Evolutionary conservation across 495 filamentous ascomycete genomes (phyloP).

Genomic region (Chlorociboria aeruginascens): DNA sequence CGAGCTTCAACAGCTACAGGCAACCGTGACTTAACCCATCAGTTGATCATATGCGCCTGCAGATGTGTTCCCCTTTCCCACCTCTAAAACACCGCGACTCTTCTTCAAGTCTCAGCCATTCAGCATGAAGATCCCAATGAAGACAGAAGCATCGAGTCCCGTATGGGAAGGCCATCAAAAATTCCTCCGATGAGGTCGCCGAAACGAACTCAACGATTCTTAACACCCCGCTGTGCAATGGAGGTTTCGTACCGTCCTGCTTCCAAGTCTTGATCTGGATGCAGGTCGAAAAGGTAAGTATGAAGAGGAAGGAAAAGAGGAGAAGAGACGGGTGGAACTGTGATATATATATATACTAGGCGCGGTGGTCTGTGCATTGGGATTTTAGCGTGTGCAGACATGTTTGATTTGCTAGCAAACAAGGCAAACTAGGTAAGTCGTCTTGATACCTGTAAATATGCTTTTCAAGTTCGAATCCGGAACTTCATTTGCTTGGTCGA

Average conservation of each 20-base stretch:
- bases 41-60: too few relatives aligned
- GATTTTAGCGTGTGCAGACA: too few relatives aligned
- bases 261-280: slow-evolving; percentile 13
- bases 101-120: slow-evolving; percentile 35
- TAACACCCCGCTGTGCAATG: slow-evolving; percentile 66
- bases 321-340: not conserved
- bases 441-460: not conserved
- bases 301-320: slow-evolving; percentile 7
- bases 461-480: too few relatives aligned
- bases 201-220: slow-evolving; percentile 54
- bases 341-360: slow-evolving; percentile 5
- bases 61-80: too few relatives aligned
- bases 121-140: slow-evolving; percentile 38
- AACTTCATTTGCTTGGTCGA: not conserved
- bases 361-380: not conserved
- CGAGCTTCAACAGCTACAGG: not conserved
- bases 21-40: not conserved
- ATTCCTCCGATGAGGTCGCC: slow-evolving; percentile 58
- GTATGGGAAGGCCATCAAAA: slow-evolving; percentile 42
- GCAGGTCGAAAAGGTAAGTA: slow-evolving; percentile 16
- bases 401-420: not conserved
- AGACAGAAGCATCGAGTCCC: slow-evolving; percentile 22
- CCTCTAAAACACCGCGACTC: not conserved
- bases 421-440: slow-evolving; percentile 3
- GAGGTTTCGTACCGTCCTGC: slow-evolving; percentile 42